phyloP scores from a whole-genome alignment of 352 stramenopile species.

The Pythium myriotylum region DNA sequence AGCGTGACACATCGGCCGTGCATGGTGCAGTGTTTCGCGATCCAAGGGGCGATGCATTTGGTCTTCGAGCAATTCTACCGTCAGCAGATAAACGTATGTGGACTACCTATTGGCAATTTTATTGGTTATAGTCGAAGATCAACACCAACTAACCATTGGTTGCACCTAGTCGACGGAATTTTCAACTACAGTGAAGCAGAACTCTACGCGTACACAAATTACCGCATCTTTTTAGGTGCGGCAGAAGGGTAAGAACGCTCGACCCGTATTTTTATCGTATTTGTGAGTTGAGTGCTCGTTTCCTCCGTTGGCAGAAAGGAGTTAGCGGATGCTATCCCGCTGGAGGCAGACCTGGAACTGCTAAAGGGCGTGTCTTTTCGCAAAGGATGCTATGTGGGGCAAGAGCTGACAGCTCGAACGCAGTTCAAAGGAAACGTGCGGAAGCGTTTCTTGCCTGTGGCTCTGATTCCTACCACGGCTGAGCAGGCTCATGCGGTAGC shows the following conservation, averaged over 20 bases:
- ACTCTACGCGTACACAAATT: slow-evolving; percentile 55
- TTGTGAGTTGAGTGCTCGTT: background rate
- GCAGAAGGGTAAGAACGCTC: slow-evolving; percentile 62
- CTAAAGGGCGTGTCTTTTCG: slow-evolving; percentile 90
- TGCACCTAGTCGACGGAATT: slow-evolving; percentile 51
- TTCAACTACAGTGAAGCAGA: slow-evolving; percentile 49
- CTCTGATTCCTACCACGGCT: slow-evolving; percentile 58
- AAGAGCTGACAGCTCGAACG: slow-evolving; percentile 94
- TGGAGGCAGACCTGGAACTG: slow-evolving; percentile 93
- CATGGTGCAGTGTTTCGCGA: slow-evolving; percentile 59
- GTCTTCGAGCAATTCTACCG: slow-evolving; percentile 61
- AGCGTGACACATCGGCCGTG: slow-evolving; percentile 22
- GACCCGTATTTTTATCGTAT: background rate
- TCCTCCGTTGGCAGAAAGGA: slow-evolving; percentile 38
- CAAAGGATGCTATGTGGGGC: slow-evolving; percentile 96
- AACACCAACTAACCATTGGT: slow-evolving; percentile 1
- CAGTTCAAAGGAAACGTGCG: slow-evolving; percentile 92
- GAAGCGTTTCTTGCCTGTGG: slow-evolving; percentile 77
- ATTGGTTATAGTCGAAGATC: no score
- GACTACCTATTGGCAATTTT: no score
- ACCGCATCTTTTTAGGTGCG: slow-evolving; percentile 65
- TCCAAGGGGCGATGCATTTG: slow-evolving; percentile 67
- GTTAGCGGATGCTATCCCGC: slow-evolving; percentile 83
- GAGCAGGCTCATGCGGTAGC: slow-evolving; percentile 50
- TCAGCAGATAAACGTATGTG: slow-evolving; percentile 33